Percentiles rank a stretch among this genome's conserved stretches.
phyloP scores from a whole-genome alignment of 73 alveolate species.

The Diophrys appendiculata region DNA sequence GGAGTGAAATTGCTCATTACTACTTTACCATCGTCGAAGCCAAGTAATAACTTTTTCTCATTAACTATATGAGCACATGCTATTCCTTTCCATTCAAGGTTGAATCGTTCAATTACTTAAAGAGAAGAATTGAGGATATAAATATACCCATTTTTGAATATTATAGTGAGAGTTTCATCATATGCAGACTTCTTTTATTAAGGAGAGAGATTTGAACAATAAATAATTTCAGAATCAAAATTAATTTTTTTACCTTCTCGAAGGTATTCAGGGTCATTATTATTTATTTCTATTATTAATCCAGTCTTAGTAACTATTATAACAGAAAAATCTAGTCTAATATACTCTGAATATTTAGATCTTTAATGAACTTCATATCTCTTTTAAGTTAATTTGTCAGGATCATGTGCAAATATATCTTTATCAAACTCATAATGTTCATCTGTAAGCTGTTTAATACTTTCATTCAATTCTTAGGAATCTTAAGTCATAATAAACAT shows the following conservation, averaged over 20 bases:
- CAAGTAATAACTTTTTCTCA: neutral
- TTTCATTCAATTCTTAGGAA: no score
- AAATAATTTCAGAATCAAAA: neutral
- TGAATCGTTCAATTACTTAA: neutral
- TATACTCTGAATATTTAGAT: neutral
- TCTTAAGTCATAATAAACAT: no score
- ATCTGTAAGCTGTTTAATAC: neutral
- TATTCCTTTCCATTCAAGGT: neutral
- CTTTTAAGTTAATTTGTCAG: no score
- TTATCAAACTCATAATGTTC: neutral
- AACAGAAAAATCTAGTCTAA: neutral
- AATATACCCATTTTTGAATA: neutral
- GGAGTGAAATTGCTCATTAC: neutral
- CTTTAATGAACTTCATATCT: neutral
- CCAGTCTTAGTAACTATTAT: neutral
- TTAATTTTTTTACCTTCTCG: neutral
- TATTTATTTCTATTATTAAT: neutral
- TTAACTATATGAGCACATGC: neutral
- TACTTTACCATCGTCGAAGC: neutral
- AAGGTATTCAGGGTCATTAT: neutral
- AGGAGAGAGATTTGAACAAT: neutral
- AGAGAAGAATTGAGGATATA: neutral
- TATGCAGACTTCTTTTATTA: no score
- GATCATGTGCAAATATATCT: neutral
- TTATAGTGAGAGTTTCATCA: neutral